A percentile compares a stretch with the other conserved stretches of the same genome.
Evolutionary conservation across 495 filamentous ascomycete genomes (phyloP).

Genomic region (Xylaria venustula): DNA sequence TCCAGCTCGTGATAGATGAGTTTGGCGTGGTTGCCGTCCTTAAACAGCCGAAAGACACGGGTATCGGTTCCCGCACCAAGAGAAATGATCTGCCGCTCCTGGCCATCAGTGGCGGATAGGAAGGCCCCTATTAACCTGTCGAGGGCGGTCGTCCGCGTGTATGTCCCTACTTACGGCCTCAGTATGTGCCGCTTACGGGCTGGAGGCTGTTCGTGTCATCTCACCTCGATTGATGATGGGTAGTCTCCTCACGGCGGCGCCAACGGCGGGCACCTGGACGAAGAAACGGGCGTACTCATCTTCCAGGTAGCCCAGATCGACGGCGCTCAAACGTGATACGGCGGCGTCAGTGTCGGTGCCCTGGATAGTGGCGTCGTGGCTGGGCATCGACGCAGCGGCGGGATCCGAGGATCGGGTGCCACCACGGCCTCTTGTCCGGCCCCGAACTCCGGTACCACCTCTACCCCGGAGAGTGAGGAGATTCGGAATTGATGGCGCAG

Average conservation of each 20-base stretch:
- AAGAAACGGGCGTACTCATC: constrained; percentile 76
- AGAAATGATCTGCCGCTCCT: constrained; percentile 79
- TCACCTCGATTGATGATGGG: constrained; percentile 93
- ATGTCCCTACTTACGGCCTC: constrained; percentile 65
- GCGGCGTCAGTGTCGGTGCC: constrained; percentile 91
- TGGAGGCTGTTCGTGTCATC: constrained; percentile 15
- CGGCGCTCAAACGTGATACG: constrained; percentile 82
- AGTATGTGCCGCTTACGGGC: constrained; percentile 19
- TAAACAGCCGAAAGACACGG: constrained; percentile 70
- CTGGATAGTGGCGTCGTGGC: constrained; percentile 63
- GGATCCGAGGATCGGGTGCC: constrained; percentile 21
- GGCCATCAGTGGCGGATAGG: constrained; percentile 44
- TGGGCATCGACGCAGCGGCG: constrained; percentile 17
- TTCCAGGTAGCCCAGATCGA: constrained; percentile 79
- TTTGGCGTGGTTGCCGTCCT: constrained; percentile 23
- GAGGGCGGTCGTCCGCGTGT: constrained; percentile 84
- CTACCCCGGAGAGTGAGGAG: constrained; percentile 62
- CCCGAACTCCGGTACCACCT: constrained; percentile 39
- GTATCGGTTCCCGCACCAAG: constrained; percentile 95
- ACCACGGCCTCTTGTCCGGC: constrained; percentile 42
- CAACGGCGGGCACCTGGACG: constrained; percentile 39
- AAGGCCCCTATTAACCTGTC: constrained; percentile 76
- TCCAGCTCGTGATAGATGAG: constrained; percentile 91
- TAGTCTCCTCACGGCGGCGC: constrained; percentile 52
- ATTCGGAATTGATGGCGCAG: constrained; percentile 72